Percentiles rank a stretch among this genome's conserved stretches.
Conservation (phyloP, 352 stramenopile genomes). For the Phytophthora nicotianae region DNA sequence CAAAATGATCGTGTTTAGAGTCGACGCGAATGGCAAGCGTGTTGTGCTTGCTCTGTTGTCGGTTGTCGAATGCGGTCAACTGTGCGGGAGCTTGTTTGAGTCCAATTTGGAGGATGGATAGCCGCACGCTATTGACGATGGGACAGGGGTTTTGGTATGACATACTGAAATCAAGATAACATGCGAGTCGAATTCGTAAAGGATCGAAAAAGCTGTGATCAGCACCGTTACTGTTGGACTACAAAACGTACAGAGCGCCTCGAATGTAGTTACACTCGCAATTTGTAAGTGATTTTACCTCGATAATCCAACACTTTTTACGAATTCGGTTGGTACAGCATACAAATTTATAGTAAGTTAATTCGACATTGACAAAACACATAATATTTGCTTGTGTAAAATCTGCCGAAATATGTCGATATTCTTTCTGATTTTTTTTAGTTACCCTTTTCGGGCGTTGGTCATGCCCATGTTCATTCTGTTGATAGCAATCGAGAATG, state of each 20-base stretch:
- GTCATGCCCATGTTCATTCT: no score
- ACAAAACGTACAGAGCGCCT: conserved; percentile 7
- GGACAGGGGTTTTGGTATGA: not conserved
- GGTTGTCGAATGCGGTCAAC: conserved; percentile 13
- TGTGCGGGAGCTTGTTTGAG: not conserved
- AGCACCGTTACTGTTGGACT: conserved; percentile 16
- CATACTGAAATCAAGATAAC: conserved; percentile 15
- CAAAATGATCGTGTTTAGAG: conserved; percentile 24
- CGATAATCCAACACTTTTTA: no score
- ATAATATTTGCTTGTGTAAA: no score
- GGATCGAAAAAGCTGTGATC: conserved; percentile 5
- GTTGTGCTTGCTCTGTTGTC: conserved; percentile 20
- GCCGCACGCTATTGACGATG: conserved; percentile 7
- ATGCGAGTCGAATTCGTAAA: conserved; percentile 19
- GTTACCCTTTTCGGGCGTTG: no score
- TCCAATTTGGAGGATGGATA: conserved; percentile 14
- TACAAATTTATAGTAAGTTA: no score
- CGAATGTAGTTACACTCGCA: not conserved
- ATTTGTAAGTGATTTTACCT: conserved; percentile 8
- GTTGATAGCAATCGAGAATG: no score
- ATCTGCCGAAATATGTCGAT: no score
- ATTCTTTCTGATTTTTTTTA: no score
- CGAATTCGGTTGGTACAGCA: no score
- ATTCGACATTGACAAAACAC: no score
- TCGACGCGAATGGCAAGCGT: conserved; percentile 19